Evolutionary conservation across 805 yeast genomes (phyloP).

Genomic region (Sugiyamaella chiloensis): DNA sequence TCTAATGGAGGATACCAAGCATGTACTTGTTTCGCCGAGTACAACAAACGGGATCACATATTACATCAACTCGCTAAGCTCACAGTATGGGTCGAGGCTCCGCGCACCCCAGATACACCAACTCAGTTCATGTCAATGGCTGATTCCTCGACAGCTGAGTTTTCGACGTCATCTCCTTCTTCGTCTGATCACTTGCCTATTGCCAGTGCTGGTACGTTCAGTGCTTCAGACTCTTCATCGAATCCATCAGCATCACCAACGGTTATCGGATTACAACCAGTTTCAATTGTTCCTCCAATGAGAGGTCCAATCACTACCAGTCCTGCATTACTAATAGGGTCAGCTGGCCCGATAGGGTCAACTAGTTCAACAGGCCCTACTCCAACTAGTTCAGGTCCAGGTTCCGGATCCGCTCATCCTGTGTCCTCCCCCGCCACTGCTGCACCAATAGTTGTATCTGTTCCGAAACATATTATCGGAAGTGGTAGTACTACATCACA

Average conservation of each 20-base stretch:
- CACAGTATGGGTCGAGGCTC: slow-evolving; percentile 32
- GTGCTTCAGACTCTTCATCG: not conserved
- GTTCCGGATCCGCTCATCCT: not conserved
- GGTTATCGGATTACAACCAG: not conserved
- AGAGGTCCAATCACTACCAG: not conserved
- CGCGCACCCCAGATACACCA: slow-evolving; percentile 2
- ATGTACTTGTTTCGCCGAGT: slow-evolving; percentile 40
- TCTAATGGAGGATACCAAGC: slow-evolving; percentile 30
- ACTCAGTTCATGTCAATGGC: too few relatives aligned
- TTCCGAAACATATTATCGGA: too few relatives aligned
- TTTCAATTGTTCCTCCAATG: not conserved
- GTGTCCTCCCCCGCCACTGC: not conserved
- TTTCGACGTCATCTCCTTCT: slow-evolving; percentile 3
- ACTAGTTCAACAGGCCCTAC: too few relatives aligned
- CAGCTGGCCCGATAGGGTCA: not conserved
- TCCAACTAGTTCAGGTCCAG: not conserved
- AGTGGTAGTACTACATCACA: not conserved
- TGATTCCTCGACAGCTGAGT: not conserved
- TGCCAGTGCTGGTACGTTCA: slow-evolving; percentile 1
- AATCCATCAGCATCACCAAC: not conserved
- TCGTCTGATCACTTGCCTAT: slow-evolving; percentile 6
- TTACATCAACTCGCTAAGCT: slow-evolving; percentile 33
- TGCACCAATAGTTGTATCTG: too few relatives aligned
- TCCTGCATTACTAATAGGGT: not conserved
- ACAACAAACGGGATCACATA: slow-evolving; percentile 33